Conservation (phyloP, 2,329 filamentous ascomycete species). For the Aspergillus carbonarius region DNA sequence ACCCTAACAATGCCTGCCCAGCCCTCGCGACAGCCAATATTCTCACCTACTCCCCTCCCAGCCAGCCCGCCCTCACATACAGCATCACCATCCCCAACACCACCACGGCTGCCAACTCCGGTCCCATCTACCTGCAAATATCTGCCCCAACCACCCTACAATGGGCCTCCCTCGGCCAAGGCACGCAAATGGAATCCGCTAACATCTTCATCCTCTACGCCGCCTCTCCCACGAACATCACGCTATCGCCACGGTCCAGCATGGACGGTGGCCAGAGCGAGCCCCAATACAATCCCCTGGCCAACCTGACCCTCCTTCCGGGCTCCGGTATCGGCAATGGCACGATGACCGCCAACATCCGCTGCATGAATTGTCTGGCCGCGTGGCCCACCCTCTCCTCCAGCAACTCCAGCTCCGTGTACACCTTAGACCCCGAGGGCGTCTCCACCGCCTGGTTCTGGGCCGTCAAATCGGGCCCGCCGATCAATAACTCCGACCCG, state of each 20-base stretch:
- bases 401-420: neutral
- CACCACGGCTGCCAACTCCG: neutral
- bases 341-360: neutral
- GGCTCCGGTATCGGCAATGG: neutral
- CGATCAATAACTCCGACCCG: neutral
- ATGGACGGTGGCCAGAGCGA: neutral
- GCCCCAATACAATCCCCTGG: neutral
- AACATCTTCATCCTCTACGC: neutral
- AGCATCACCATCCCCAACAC: slow-evolving; percentile 1
- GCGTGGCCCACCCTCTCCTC: neutral
- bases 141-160: neutral
- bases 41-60: neutral
- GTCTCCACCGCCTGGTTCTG: neutral
- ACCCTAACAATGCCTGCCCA: neutral
- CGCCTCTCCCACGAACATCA: neutral
- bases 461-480: neutral
- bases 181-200: neutral
- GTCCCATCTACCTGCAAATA: neutral
- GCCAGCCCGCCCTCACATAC: neutral
- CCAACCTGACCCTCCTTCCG: neutral
- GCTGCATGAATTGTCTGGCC: neutral
- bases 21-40: neutral
- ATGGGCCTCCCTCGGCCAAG: neutral
- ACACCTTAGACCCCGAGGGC: neutral
- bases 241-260: neutral